Base-by-base conservation (phyloP, 345 rosid genomes). In the Kandelia obovata region DNA sequence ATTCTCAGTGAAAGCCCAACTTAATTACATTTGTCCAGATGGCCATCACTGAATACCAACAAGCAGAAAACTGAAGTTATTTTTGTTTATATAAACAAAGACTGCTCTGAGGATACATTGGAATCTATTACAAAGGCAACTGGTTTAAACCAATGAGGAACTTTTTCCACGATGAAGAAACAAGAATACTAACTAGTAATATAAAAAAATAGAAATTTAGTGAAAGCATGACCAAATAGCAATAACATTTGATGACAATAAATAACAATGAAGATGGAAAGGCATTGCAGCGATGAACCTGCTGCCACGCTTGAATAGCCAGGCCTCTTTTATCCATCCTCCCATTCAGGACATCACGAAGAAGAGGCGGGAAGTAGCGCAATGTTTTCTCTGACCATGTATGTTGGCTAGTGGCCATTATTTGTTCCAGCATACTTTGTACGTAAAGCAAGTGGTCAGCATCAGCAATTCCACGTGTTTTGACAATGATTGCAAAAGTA, bases 401-500 rank as follows among this genome's bases (percentile, higher is more conserved):
- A 79, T 95, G 99, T 68, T 87, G 93, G 81, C 96, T 92, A 66
- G 96, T 86, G 61, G 90, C 91, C 71, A 95, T 79, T 77, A 95
- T 83, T 67, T 92, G 98, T 62, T 95, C 99, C 66, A 92, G 75
- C 98, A 92, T 90, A 43, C 86, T 85, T 79, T 85, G 99, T 75
- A 95, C 87, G 80, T 85, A 92, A 65, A 82, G 87, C 73, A 95
- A 57, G 78, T 95, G 98, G 76, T 95, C 99, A 76, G 99, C 96
- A 81, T 95, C 98, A 6, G 99, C 89, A 70, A 92, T 90, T 73
- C 99, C 99, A 35, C 99, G 94, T 57, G 99, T 95, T 82, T 92
- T 95, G 67, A 92, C 87, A 46, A 92, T 83, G 80, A 95, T 90
- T 71, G 98, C 96, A 66, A 95, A 97, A 74, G 93, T 92, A 65